Conservation (phyloP, 2,329 filamentous ascomycete genomes). For the Pezicula radicicola region DNA sequence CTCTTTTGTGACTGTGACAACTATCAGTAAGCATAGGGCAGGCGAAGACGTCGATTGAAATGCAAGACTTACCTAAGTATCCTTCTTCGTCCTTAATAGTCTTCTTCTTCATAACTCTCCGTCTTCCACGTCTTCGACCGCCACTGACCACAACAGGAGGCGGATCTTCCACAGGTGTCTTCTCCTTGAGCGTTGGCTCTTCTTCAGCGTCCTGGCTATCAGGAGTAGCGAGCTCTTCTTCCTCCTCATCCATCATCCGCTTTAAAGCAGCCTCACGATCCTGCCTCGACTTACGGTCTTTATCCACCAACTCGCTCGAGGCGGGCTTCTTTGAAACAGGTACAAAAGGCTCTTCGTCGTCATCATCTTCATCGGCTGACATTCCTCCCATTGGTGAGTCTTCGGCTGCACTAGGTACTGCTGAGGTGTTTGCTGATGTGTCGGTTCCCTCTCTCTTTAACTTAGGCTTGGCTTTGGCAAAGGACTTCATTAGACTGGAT, state of each 20-base stretch:
- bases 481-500: constrained; percentile 73
- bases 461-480: constrained; percentile 68
- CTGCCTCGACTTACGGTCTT: not conserved
- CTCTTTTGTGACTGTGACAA: constrained; percentile 71
- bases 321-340: constrained; percentile 31
- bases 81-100: constrained; percentile 85
- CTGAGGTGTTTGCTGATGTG: constrained; percentile 28
- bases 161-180: constrained; percentile 39
- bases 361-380: constrained; percentile 54
- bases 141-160: constrained; percentile 51
- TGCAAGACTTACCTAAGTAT: constrained; percentile 67
- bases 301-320: constrained; percentile 26
- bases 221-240: constrained; percentile 31
- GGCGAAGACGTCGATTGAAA: not conserved
- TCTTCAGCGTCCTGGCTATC: constrained; percentile 53
- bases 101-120: constrained; percentile 84
- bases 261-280: constrained; percentile 27
- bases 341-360: constrained; percentile 50
- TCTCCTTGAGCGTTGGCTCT: constrained; percentile 36
- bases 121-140: constrained; percentile 71
- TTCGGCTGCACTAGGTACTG: constrained; percentile 39
- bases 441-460: constrained; percentile 37
- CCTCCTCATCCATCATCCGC: constrained; percentile 75
- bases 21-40: constrained; percentile 3
- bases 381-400: constrained; percentile 53